Base-by-base conservation (phyloP, 305 asterid genomes). In the Ajuga reptans region DNA sequence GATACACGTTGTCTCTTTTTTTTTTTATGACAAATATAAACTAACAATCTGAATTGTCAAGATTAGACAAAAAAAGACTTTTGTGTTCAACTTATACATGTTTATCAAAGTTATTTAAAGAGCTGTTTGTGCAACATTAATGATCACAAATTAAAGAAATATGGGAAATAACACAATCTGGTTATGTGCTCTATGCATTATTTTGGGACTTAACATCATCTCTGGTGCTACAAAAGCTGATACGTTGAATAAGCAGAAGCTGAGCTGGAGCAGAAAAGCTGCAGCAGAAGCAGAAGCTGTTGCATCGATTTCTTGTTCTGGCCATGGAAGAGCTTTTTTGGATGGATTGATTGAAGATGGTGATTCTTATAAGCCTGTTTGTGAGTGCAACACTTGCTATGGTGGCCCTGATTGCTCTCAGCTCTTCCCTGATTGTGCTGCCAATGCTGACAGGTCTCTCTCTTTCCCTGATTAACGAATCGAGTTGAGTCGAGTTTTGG, bases 261-360 rank as follows among this genome's bases (percentile, higher is more conserved):
- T 77, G 66, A 66, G 69, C 7, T 79, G 80, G 83, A 68, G 71
- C 14, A 15, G 12, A 50, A 63, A 49, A 57, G 83, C 80, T 5
- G 96, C 93, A 3, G 82, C 59, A n/a, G 84, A 87, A 81, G 95
- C 97, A 0, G 96, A 89, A 77, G 79, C 81, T 4, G 86, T 82
- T 24, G 96, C 97, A 0, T 43, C 79, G 2, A 41, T 80, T 3
- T 33, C 78, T 5, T 91, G 97, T 29, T 87, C 96, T 0, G 91
- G 85, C 9, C 84, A 87, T 76, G 97, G 96, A 54, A 78, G 80
- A 80, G 89, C 89, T 52, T 89, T 66, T 70, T n/a, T 86, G 61
- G 97, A 91, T 80, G 89, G 97, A 6, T 6, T 69, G 3, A 7
- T 39, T 5, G 73, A 16, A 14, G 47, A 82, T 17, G 83, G 79